These are phyloP conservation scores for Anthostomella pinea DNA, from an alignment of 2,329 filamentous ascomycete genomes.

Conservation along the genomic window DNA sequence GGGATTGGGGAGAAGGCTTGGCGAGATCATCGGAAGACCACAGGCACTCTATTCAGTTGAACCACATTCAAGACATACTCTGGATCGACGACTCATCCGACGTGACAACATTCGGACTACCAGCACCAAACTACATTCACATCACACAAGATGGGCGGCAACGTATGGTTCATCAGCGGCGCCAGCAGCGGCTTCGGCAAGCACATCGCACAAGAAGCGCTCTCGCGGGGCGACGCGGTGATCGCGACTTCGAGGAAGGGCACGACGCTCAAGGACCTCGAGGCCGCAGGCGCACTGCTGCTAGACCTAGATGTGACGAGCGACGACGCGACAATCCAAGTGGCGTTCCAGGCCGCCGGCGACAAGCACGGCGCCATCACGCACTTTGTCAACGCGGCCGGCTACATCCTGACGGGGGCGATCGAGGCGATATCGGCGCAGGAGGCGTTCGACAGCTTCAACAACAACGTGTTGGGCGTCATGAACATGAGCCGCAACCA, in stretches of 20 bases:
- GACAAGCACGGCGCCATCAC: conserved; percentile 40
- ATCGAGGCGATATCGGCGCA: conserved; percentile 38
- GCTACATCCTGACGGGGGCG: conserved; percentile 41
- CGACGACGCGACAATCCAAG: conserved; percentile 34
- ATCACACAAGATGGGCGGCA: conserved; percentile 15
- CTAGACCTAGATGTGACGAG: conserved; percentile 47
- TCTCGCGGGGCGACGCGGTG: conserved; percentile 46
- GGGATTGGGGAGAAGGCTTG: too few species aligned
- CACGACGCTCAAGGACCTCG: conserved; percentile 39
- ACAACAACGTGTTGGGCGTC: conserved; percentile 42
- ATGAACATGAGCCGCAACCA: conserved; percentile 37
- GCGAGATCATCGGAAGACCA: too few species aligned
- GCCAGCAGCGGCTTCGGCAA: conserved; percentile 51
- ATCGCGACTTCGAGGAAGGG: conserved; percentile 47
- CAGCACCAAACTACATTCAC: neutral
- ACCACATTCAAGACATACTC: too few species aligned
- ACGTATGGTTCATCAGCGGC: conserved; percentile 53
- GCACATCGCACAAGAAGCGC: conserved; percentile 40
- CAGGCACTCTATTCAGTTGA: too few species aligned
- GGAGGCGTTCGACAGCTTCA: conserved; percentile 29
- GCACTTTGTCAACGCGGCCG: conserved; percentile 48
- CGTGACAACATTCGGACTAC: too few species aligned
- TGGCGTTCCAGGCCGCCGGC: conserved; percentile 32
- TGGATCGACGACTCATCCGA: too few species aligned
- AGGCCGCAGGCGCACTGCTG: conserved; percentile 40